Evolutionary conservation across 2,329 filamentous ascomycete species (phyloP), one percentile per base, ranked within the genome.

Genomic region (Microdochium trichocladiopsis): DNA sequence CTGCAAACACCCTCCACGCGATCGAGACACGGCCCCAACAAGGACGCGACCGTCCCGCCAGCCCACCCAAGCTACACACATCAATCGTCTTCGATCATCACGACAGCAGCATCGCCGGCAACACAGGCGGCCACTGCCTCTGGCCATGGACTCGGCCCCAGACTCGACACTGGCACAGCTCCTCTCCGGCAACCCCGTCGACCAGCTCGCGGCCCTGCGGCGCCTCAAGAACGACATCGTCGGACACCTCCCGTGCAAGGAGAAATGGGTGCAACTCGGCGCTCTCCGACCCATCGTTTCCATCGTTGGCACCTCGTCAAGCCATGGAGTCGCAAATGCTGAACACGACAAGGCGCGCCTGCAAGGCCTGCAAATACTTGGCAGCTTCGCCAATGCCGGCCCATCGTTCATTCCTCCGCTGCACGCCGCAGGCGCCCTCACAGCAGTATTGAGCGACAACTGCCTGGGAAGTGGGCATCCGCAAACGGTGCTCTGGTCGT

Each of bases 191-290:
- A 45, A 21, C n/a, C 41, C 41, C 41, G 41, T 69, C 22, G 79
- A 84, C 56, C 79, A 80, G 60, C 72, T 80, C 41, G 72, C 76
- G 24, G 80, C 84, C 49, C 76, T 96, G 47, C 83, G 85, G 58
- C 75, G 77, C 43, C 73, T 99, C 25, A 97, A 96, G 74, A 94
- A 96, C 68, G 88, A 94, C 57, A 80, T 95, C 48, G 84, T 96
- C 55, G 94, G 94, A 23, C 90, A 97, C 68, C 79, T 87, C 31
- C 85, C 93, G 67, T 86, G 86, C 67, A 99, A 99, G 70, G 87
- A 93, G 69, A 71, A 82, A 52, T 92, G 86, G 75, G 78, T 96
- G 41, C 76, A 75, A 53, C 72, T 82, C 51, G 92, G 92, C 18
- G 75, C 89, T 25, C 69, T 94, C 48, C 78, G 82, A 51, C 78